Base-by-base conservation (phyloP, 257 asterid species). In the Solanum chilense region DNA sequence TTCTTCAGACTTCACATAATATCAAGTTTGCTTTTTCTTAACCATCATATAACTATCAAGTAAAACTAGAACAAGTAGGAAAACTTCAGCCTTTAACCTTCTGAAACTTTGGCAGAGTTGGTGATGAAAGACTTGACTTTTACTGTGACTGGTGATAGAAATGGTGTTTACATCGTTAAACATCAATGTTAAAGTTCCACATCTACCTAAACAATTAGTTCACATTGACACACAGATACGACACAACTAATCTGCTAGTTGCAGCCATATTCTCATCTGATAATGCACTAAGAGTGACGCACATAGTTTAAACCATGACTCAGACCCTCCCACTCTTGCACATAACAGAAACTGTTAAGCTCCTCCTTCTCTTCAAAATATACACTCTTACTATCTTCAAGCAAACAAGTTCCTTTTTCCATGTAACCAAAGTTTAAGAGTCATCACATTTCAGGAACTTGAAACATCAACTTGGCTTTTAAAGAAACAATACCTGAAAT, bases 401-500 rank as follows among this genome's bases (percentile, higher is more conserved):
- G 52, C 42, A 80, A 47, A 80, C 85, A 47, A 80, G 41, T 27
- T 27, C n/a, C 39, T 25, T 80, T 80, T 80, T 29, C 85, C 44
- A 11, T 47, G 64, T 16, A 47, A 80, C 16, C 44, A 47, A 80
- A 27, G 68, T 29, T 29, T 80, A 9, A 27, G 66, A 45, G 85
- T 3, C 85, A 6, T 47, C 68, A 47, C 44, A 80, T 47, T 80
- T 47, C 68, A 47, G 85, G 68, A 80, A 47, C 64, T 47, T 45
- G 85, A 80, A 47, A 80, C 44, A 47, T 45, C 27, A 80, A 80
- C 68, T 76, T 41, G 6, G 58, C 21, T 76, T 41, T 76, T 29
- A 47, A 45, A 47, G 66, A 56, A 77, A 60, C 81, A 44, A 87
- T 90, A 95, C 99, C 99, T 97, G 99, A 87, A 94, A 97, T 85